These are phyloP conservation scores for Pseudoscleropodium purum DNA, from an alignment of 225 moss, liverwort and hornwort species.

Conservation along the genomic window DNA sequence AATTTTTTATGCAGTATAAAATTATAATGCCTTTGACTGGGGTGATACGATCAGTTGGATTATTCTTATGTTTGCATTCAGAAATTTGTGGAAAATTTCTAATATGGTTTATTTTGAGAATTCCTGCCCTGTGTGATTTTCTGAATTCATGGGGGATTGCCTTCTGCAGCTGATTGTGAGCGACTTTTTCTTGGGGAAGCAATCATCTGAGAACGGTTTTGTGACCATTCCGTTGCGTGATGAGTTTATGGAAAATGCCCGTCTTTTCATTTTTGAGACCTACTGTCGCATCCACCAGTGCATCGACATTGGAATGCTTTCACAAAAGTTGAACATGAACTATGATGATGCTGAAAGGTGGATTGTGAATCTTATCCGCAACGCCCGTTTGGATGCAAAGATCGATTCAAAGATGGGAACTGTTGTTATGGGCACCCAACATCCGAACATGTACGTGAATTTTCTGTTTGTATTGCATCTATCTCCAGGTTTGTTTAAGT, in stretches of 20 bases:
- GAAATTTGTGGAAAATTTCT: neutral
- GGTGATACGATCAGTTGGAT: neutral
- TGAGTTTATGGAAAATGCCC: conserved; percentile 96
- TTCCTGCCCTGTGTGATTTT: neutral
- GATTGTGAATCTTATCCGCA: conserved; percentile 95
- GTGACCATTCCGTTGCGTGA: conserved; percentile 84
- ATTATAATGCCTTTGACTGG: neutral
- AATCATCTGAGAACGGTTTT: conserved; percentile 87
- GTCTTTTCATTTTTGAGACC: conserved; percentile 96
- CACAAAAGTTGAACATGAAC: conserved; percentile 98
- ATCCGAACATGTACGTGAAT: conserved; percentile 78
- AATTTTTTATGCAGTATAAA: neutral
- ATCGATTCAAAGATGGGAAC: conserved; percentile 99
- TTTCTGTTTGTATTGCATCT: neutral
- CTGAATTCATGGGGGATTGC: neutral
- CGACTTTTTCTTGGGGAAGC: conserved; percentile 98
- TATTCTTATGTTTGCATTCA: neutral
- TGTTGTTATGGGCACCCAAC: conserved; percentile 99
- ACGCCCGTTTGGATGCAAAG: conserved; percentile 90
- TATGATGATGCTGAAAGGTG: conserved; percentile 99
- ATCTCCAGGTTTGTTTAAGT: neutral
- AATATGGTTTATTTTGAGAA: neutral
- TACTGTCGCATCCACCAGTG: conserved; percentile 99
- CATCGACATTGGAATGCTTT: conserved; percentile 95
- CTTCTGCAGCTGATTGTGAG: conserved; percentile 80